A percentile compares a stretch with the other conserved stretches of the same genome.
phyloP scores from a whole-genome alignment of 495 filamentous ascomycete genomes.

The Tuber indicum region DNA sequence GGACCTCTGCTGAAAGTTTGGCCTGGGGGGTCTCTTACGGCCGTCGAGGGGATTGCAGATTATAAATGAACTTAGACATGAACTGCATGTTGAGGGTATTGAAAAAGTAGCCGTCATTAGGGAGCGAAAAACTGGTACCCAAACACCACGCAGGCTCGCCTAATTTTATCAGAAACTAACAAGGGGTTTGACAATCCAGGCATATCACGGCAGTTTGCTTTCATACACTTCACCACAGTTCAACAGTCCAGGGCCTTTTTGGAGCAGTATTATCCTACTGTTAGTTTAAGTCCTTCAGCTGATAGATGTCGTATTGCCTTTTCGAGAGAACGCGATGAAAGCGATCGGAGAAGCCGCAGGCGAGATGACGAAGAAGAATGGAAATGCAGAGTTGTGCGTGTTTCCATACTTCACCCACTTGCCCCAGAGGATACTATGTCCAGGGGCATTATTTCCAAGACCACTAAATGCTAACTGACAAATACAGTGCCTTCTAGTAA shows the following conservation, averaged over 20 bases:
- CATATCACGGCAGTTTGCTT: conserved; percentile 58
- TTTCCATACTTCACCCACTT: not conserved
- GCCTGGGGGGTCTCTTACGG: conserved; percentile 33
- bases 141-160: not conserved
- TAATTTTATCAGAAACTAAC: conserved; percentile 9
- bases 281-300: conserved; percentile 51
- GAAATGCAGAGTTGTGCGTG: conserved; percentile 63
- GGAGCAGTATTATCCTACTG: conserved; percentile 57
- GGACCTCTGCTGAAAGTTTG: conserved; percentile 43
- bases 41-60: conserved; percentile 49
- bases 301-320: conserved; percentile 44
- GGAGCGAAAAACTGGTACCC: conserved; percentile 59
- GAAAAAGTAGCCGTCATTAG: conserved; percentile 62
- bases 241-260: conserved; percentile 59
- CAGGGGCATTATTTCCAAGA: not conserved
- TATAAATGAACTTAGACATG: conserved; percentile 54
- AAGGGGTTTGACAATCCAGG: conserved; percentile 44
- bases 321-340: conserved; percentile 48
- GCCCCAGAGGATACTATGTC: not conserved
- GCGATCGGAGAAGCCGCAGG: conserved; percentile 53
- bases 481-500: conserved; percentile 62
- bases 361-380: conserved; percentile 61
- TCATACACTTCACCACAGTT: conserved; percentile 58
- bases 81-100: conserved; percentile 53
- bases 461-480: conserved; percentile 20